phyloP scores from a whole-genome alignment of 768 basidiomycete species.

The Mycena epipterygia region DNA sequence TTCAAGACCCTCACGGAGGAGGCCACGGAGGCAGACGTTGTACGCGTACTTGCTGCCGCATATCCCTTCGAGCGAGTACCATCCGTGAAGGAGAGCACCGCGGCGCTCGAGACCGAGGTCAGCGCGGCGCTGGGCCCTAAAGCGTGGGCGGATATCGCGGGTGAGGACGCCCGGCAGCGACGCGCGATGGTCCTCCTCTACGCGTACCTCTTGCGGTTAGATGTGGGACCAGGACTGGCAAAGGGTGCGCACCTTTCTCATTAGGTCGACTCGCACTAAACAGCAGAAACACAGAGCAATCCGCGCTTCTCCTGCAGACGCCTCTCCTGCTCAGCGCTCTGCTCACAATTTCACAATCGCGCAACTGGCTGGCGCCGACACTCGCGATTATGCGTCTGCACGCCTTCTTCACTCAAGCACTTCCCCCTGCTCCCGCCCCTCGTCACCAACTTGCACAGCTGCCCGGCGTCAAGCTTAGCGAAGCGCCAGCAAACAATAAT shows the following conservation, averaged over 20 bases:
- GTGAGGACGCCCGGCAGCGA: conserved; percentile 55
- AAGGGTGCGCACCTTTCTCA: conserved; percentile 66
- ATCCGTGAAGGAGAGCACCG: conserved; percentile 43
- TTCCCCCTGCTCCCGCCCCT: conserved; percentile 68
- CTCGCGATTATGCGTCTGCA: conserved; percentile 86
- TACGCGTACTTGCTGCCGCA: conserved; percentile 77
- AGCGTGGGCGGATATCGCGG: conserved; percentile 64
- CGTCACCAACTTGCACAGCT: conserved; percentile 76
- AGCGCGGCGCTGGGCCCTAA: conserved; percentile 61
- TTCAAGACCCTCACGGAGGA: conserved; percentile 92
- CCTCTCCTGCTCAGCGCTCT: conserved; percentile 85
- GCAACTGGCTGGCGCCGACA: conserved; percentile 90
- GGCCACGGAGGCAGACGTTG: conserved; percentile 77
- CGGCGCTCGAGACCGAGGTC: conserved; percentile 66
- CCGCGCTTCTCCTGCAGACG: conserved; percentile 74
- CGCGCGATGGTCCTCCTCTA: conserved; percentile 83
- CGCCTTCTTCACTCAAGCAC: conserved; percentile 86
- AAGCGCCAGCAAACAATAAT: conserved; percentile 58
- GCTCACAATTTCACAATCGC: conserved; percentile 84
- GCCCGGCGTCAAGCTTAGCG: conserved; percentile 74
- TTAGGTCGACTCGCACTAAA: not conserved
- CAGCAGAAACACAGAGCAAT: conserved; percentile 74
- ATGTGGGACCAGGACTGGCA: conserved; percentile 65
- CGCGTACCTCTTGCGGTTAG: conserved; percentile 84
- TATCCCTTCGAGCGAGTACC: conserved; percentile 69